A percentile compares a stretch with the other conserved stretches of the same genome.
phyloP scores from a whole-genome alignment of 306 rosid genomes.

The Sphenostylis stenocarpa region DNA sequence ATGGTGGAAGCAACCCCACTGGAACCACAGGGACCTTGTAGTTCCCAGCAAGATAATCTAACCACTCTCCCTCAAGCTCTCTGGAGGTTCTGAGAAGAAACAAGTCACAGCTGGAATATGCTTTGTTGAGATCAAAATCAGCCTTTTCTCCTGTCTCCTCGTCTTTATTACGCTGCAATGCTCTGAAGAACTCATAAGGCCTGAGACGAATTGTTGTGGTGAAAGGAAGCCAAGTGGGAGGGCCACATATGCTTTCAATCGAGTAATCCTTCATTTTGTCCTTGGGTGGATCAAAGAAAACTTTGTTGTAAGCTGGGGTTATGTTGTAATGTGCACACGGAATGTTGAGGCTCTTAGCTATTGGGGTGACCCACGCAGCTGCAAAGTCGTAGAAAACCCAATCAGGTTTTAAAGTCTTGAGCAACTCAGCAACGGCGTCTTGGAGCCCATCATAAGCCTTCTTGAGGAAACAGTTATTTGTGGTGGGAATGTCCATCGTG shows the following conservation, averaged over 20 bases:
- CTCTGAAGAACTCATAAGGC: slow-evolving; percentile 30
- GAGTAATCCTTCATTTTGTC: not conserved
- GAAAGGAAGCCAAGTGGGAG: slow-evolving; percentile 44
- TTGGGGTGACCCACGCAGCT: slow-evolving; percentile 30
- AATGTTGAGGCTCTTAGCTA: slow-evolving; percentile 29
- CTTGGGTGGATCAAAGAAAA: slow-evolving; percentile 40
- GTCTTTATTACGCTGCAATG: not conserved
- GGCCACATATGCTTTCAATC: slow-evolving; percentile 27
- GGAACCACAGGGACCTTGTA: slow-evolving; percentile 41
- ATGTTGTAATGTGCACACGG: slow-evolving; percentile 40
- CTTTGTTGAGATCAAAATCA: slow-evolving; percentile 27
- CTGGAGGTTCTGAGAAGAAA: slow-evolving; percentile 42
- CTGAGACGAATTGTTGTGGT: slow-evolving; percentile 7
- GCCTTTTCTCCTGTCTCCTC: slow-evolving; percentile 17
- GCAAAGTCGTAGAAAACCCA: slow-evolving; percentile 59
- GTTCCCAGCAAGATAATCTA: slow-evolving; percentile 8
- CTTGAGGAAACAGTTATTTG: slow-evolving; percentile 37
- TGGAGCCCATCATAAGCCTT: slow-evolving; percentile 44
- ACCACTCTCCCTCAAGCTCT: slow-evolving; percentile 44
- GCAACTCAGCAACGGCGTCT: slow-evolving; percentile 30
- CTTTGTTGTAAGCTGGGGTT: slow-evolving; percentile 43
- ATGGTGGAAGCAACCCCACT: slow-evolving; percentile 43
- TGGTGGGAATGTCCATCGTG: slow-evolving; percentile 44
- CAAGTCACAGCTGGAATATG: slow-evolving; percentile 40
- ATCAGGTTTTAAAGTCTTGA: slow-evolving; percentile 35